phyloP scores from a whole-genome alignment of 345 rosid genomes.

The Limnanthes douglasii region DNA sequence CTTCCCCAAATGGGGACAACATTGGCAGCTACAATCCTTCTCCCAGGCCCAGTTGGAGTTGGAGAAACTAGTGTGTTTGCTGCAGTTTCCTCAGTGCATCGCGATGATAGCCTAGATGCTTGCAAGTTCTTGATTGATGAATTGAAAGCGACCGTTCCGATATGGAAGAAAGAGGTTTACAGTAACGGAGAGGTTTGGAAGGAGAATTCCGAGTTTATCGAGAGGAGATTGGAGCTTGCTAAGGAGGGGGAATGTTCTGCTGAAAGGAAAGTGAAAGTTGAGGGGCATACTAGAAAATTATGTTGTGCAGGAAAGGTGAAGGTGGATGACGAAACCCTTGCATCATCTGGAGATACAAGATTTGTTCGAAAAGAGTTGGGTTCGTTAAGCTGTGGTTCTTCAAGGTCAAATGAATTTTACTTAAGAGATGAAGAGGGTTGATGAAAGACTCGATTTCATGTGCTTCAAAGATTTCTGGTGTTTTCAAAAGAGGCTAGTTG shows the following conservation, averaged over 20 bases:
- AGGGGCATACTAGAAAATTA: slow-evolving; percentile 18
- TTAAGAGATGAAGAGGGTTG: too few relatives aligned
- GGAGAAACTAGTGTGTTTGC: slow-evolving; percentile 80
- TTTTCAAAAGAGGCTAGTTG: too few relatives aligned
- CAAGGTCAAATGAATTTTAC: too few relatives aligned
- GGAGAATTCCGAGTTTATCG: slow-evolving; percentile 73
- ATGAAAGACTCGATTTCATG: too few relatives aligned
- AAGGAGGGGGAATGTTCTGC: slow-evolving; percentile 15
- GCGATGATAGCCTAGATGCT: slow-evolving; percentile 71
- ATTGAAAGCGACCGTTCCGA: slow-evolving; percentile 76
- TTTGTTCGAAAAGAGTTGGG: too few relatives aligned
- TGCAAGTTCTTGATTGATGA: slow-evolving; percentile 75
- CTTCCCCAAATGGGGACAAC: too few relatives aligned
- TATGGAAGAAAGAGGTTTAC: slow-evolving; percentile 95
- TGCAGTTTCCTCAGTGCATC: slow-evolving; percentile 74
- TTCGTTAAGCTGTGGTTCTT: too few relatives aligned
- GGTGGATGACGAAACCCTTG: slow-evolving; percentile 22
- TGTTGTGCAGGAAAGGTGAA: slow-evolving; percentile 52
- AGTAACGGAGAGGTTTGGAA: slow-evolving; percentile 88
- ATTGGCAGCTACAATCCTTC: too few relatives aligned
- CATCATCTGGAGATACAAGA: too few relatives aligned
- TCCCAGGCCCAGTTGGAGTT: slow-evolving; percentile 71
- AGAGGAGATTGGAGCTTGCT: slow-evolving; percentile 39
- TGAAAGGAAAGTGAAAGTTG: slow-evolving; percentile 14
- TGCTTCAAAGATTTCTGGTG: too few relatives aligned